Base-by-base conservation (phyloP, 2,329 filamentous ascomycete genomes). In the Calonectria naviculata region DNA sequence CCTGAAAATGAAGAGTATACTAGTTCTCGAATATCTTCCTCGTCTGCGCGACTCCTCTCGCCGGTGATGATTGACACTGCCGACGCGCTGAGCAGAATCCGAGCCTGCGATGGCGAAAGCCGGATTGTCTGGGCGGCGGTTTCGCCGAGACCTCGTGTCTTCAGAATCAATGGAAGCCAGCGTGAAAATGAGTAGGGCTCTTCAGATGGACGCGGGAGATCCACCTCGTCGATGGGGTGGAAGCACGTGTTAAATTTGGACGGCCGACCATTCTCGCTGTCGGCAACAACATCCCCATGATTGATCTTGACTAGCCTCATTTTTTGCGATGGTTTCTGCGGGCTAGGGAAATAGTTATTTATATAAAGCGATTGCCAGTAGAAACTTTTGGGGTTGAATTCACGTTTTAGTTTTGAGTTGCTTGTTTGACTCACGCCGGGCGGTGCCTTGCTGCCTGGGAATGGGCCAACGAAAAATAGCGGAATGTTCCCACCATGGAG, bases 151-250 rank as follows among this genome's bases (percentile, higher is more conserved):
- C 74, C 68, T 34, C 85, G 83, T 7, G 79, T 82, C 26, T 71
- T 65, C 0, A 83, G 75, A 41, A 87, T 84, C 5, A 87, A 71
- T 0, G 81, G 77, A 2, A 85, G 80, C 85, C 85, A 87, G 69
- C 82, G 78, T n/a, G 77, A 73, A 73, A 84, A 87, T n/a, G 75
- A 79, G 66, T 83, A 85, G 0, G 85, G 81, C 3, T 61, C 67
- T 41, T 84, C 78, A 13, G 78, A 64, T 5, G 67, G 60, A 8
- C 63, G 38, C 13, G 60, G 34, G 15, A 65, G 67, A 38, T 65
- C 60, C 12, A 54, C 49, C 15, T 68, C 60, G 0, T 47, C 60
- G 13, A 34, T 13, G 19, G 12, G 46, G 31, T 68, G 67, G 42
- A 68, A 68, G 13, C 34, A 49, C 15, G 67, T 68, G 41, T 68